These are phyloP conservation scores for Pythium volutum DNA, from an alignment of 352 stramenopile species.

Conservation along the genomic window DNA sequence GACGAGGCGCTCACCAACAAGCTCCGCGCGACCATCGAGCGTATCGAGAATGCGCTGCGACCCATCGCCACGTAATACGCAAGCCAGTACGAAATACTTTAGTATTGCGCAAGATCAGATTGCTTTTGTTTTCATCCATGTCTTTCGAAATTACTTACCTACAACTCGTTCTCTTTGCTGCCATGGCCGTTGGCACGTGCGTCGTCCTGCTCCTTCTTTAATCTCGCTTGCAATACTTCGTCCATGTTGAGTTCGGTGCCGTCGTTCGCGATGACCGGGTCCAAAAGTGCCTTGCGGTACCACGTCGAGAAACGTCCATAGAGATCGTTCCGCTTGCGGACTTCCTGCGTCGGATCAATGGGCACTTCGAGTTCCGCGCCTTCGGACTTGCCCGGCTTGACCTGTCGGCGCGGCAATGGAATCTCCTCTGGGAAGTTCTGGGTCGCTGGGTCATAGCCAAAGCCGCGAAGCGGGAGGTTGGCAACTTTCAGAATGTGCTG, in stretches of 20 bases:
- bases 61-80: slow-evolving; percentile 53
- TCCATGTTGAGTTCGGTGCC: slow-evolving; percentile 83
- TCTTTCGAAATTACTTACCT: slow-evolving; percentile 1
- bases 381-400: slow-evolving; percentile 59
- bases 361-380: slow-evolving; percentile 57
- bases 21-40: slow-evolving; percentile 57
- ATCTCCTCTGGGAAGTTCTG: slow-evolving; percentile 77
- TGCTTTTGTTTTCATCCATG: not conserved
- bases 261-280: slow-evolving; percentile 78
- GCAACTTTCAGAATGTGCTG: slow-evolving; percentile 77
- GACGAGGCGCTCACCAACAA: slow-evolving; percentile 71
- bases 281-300: slow-evolving; percentile 70
- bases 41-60: slow-evolving; percentile 65
- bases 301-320: slow-evolving; percentile 78
- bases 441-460: slow-evolving; percentile 83
- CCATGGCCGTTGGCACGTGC: slow-evolving; percentile 13
- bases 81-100: not conserved
- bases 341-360: slow-evolving; percentile 55
- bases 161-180: slow-evolving; percentile 9
- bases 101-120: not conserved
- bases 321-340: slow-evolving; percentile 76
- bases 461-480: slow-evolving; percentile 72
- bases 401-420: slow-evolving; percentile 67
- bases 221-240: slow-evolving; percentile 61
- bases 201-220: slow-evolving; percentile 39